Conservation (phyloP, 257 asterid species). For the Lycium ferocissimum region DNA sequence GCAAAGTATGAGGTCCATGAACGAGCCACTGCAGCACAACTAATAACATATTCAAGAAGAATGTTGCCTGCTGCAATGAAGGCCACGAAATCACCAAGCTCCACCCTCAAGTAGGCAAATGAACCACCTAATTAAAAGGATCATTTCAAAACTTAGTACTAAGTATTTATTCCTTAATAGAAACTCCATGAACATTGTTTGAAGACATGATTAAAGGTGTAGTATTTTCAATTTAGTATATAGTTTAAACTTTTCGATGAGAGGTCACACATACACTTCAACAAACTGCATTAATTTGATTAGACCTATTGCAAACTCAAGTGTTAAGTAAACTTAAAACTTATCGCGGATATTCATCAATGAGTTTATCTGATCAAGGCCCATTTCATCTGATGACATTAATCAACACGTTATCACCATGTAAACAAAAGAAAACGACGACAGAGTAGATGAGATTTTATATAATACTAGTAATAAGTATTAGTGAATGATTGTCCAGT, state of each 20-base stretch:
- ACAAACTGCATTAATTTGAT: not conserved
- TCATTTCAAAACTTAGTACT: not conserved
- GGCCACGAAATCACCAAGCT: constrained; percentile 89
- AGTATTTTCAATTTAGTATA: no score
- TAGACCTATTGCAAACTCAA: not conserved
- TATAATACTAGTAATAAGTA: not conserved
- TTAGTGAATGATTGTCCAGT: not conserved
- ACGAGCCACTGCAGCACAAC: constrained; percentile 90
- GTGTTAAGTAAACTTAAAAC: not conserved
- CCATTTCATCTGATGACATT: not conserved
- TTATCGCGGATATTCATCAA: not conserved
- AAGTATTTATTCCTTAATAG: not conserved
- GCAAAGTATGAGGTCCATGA: constrained; percentile 93
- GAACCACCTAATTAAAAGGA: constrained; percentile 61
- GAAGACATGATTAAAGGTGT: not conserved
- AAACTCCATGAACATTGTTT: not conserved
- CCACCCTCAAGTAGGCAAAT: constrained; percentile 84
- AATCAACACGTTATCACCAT: not conserved
- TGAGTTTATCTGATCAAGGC: not conserved
- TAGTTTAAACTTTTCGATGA: not conserved
- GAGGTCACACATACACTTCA: not conserved
- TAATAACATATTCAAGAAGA: constrained; percentile 71
- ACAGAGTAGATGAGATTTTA: not conserved
- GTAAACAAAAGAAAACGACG: not conserved
- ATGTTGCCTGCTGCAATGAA: constrained; percentile 87